Evolutionary conservation across 2,329 filamentous ascomycete species (phyloP), one percentile per base, ranked within the genome.

Genomic region (Ophiostoma fasciatum): DNA sequence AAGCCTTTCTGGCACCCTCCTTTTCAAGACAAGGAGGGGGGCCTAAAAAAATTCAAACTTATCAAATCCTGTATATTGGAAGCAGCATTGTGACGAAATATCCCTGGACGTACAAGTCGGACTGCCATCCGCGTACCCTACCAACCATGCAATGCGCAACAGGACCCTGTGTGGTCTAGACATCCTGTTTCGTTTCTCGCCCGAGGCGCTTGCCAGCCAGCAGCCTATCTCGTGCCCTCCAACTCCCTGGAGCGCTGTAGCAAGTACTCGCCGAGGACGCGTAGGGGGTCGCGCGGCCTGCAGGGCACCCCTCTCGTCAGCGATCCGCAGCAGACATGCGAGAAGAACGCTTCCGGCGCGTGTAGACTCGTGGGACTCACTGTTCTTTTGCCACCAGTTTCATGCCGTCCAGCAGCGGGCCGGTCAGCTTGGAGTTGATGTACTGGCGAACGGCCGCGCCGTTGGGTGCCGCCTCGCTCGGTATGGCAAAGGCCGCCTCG

Each of bases 371-470:
- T 13, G 11, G 23, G 11, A 66, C 77, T 50, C 57, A 83, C 79
- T 78, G 71, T 28, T 83, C 75, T 46, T 71, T 74, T 5, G 76
- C 77, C 41, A 85, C 52, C 37, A 67, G 56, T 59, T 83, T 84
- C 76, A 85, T 80, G 18, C 78, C 80, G 48, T 84, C 78, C 27
- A 84, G 58, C 39, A 85, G 49, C 19, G 70, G 66, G 1, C 71
- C 71, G 0, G 78, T 80, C 28, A 85, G 68, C 47, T 75, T 81
- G 33, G 67, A 64, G 49, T 84, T 84, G 46, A 85, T 56, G 52
- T 83, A 85, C 48, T 72, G 68, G 30, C 80, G 68, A 5, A 74
- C 73, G 1, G 76, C 73, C 17, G 78, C 79, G 31, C 79, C 78
- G 48, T 82, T 75, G 1, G 66, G 56, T 2, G 70, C 64, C 12